A percentile compares a stretch with the other conserved stretches of the same genome.
phyloP scores from a whole-genome alignment of 805 yeast genomes.

The Saturnispora serradocipensis region DNA sequence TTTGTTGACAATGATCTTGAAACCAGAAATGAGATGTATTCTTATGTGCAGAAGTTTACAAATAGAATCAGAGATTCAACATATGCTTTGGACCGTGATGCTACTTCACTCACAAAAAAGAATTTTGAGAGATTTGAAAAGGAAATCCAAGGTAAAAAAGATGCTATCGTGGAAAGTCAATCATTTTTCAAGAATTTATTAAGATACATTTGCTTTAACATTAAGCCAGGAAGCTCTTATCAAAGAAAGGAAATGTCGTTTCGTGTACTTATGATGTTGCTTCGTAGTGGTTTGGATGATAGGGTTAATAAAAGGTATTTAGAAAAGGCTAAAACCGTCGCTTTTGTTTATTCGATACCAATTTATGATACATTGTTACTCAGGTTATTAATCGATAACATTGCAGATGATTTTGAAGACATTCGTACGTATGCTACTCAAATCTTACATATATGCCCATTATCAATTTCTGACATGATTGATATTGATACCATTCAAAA shows the following conservation, averaged over 20 bases:
- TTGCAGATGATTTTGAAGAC: slow-evolving; percentile 70
- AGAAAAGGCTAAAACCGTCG: slow-evolving; percentile 34
- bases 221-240: slow-evolving; percentile 51
- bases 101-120: slow-evolving; percentile 31
- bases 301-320: slow-evolving; percentile 30
- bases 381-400: slow-evolving; percentile 48
- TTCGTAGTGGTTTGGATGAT: slow-evolving; percentile 49
- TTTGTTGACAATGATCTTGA: slow-evolving; percentile 62
- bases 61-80: slow-evolving; percentile 61
- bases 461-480: slow-evolving; percentile 18
- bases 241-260: slow-evolving; percentile 43
- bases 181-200: slow-evolving; percentile 28
- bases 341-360: slow-evolving; percentile 39
- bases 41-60: slow-evolving; percentile 53
- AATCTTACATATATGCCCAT: slow-evolving; percentile 38
- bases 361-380: slow-evolving; percentile 33
- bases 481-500: slow-evolving; percentile 16
- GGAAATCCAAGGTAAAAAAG: slow-evolving; percentile 27
- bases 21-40: slow-evolving; percentile 53
- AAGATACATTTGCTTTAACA: slow-evolving; percentile 18
- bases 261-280: slow-evolving; percentile 36
- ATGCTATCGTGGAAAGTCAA: slow-evolving; percentile 27
- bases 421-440: slow-evolving; percentile 45
- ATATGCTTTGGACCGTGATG: slow-evolving; percentile 47
- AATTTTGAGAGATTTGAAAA: slow-evolving; percentile 27